Evolutionary conservation across 805 yeast genomes (phyloP), one percentile per base, ranked within the genome.

Genomic region (Hyphopichia homilentoma): DNA sequence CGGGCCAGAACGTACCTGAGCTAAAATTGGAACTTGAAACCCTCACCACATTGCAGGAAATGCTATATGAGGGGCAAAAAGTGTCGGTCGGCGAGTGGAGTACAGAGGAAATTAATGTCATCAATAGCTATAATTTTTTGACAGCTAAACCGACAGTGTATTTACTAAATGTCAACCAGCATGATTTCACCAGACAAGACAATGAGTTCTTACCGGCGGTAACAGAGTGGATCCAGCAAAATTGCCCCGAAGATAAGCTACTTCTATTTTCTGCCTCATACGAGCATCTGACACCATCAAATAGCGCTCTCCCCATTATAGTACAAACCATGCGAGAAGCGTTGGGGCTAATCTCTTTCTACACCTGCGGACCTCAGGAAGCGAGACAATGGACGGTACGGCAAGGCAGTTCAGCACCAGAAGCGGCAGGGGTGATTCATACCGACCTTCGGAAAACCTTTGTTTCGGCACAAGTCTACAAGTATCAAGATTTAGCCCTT

Each of bases 91-190:
- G 68, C 24, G 52, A 53, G 4, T 84, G 93, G 87, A 64, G 73
- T 12, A 63, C 68, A 19, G 73, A 73, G 17, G 54, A 52, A 25
- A 75, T 81, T 26, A 77, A 73, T 18, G 65, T 81, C 30, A 72
- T 86, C 34, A 85, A 84, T 58, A 68, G 74, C 22, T 75, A 84
- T 65, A 81, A 78, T 47, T 74, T 88, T 31, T 59, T 88, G 30
- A 87, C 96, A 1, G 88, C 95, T 3, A 88, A 88, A 52, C 96
- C 96, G n/a, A 78, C 89, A 2, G 75, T 87, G 11, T 80, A 81
- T 40, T 55, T 88, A 29, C 69, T 86, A 39, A 88, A 88, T 48
- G 79, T 85, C 13, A 79, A 79, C 32, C 81, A 79, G 44, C 71
- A 68, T 29, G 96, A 87, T 52, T 87, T 73, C 52, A 55, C 75